Evolutionary conservation across 108 stramenopile genomes (phyloP).

Genomic region (Aurantiochytrium sp.): DNA sequence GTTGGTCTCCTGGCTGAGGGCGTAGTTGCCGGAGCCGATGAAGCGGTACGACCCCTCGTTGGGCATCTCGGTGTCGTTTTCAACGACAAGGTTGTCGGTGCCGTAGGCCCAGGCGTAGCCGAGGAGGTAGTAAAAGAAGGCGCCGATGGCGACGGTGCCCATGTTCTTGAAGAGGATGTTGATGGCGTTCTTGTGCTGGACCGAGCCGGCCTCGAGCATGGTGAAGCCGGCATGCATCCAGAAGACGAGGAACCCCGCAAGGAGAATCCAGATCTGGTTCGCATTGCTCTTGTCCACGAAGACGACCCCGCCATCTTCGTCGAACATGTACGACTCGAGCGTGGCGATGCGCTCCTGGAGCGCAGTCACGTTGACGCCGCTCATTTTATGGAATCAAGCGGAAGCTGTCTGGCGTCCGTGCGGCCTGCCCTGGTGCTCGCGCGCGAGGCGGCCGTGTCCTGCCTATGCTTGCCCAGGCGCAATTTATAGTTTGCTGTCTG

Average conservation of each 20-base stretch:
- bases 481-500: no score
- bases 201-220: conserved; percentile 66
- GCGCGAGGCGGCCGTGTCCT: no score
- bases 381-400: no score
- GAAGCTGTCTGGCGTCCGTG: no score
- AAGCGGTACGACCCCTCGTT: not conserved
- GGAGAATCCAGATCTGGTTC: conserved; percentile 40
- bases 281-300: not conserved
- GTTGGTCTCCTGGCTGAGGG: conserved; percentile 4
- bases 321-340: not conserved
- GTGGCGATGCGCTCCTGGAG: not conserved
- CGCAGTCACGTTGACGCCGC: not conserved
- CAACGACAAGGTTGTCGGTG: not conserved
- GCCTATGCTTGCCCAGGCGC: no score
- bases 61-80: not conserved
- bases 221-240: conserved; percentile 73
- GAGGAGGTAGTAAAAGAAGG: conserved; percentile 38
- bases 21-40: conserved; percentile 20
- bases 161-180: conserved; percentile 57
- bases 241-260: conserved; percentile 56
- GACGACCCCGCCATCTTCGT: not conserved
- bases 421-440: no score
- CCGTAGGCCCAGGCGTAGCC: conserved; percentile 38
- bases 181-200: conserved; percentile 58
- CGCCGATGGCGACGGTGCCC: conserved; percentile 34